A percentile compares a stretch with the other conserved stretches of the same genome.
Conservation (phyloP, 2,329 filamentous ascomycete genomes). For the Diaporthe eres region DNA sequence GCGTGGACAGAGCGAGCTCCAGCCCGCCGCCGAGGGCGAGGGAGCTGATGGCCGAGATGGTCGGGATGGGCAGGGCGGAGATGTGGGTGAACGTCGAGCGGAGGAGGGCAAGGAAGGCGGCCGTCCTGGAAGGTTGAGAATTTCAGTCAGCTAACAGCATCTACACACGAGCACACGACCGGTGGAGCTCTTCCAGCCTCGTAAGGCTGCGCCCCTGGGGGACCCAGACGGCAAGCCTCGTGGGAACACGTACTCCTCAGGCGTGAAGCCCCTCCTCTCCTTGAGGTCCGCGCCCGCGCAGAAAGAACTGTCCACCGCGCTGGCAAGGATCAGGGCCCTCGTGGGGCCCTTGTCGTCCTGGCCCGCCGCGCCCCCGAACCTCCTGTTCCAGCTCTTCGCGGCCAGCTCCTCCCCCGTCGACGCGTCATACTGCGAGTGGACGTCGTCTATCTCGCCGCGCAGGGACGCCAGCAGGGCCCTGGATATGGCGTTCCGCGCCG, state of each 20-base stretch:
- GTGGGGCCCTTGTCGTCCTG: slow-evolving; percentile 70
- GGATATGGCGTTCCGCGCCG: slow-evolving; percentile 92
- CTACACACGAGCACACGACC: not conserved
- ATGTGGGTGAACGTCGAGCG: slow-evolving; percentile 82
- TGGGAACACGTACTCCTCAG: slow-evolving; percentile 75
- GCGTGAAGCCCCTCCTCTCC: slow-evolving; percentile 82
- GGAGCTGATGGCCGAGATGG: slow-evolving; percentile 88
- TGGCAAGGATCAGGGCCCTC: slow-evolving; percentile 85
- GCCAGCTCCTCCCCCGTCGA: slow-evolving; percentile 66
- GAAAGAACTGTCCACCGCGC: slow-evolving; percentile 88
- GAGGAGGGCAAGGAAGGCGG: slow-evolving; percentile 82
- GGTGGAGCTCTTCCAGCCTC: not conserved
- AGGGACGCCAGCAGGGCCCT: slow-evolving; percentile 80
- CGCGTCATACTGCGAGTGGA: slow-evolving; percentile 74
- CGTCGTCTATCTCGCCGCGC: slow-evolving; percentile 77
- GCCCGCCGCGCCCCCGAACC: slow-evolving; percentile 62
- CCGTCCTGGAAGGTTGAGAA: slow-evolving; percentile 69
- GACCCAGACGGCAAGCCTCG: not conserved
- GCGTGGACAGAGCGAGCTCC: slow-evolving; percentile 90
- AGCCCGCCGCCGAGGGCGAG: slow-evolving; percentile 93
- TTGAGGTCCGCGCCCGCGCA: slow-evolving; percentile 97
- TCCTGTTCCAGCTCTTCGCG: slow-evolving; percentile 49
- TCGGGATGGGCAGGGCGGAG: slow-evolving; percentile 84
- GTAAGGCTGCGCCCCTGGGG: not conserved
- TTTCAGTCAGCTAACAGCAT: slow-evolving; percentile 11